A percentile compares a stretch with the other conserved stretches of the same genome.
These are phyloP conservation scores for Cicer yamashitae DNA, from an alignment of 306 rosid genomes.

Conservation along the genomic window DNA sequence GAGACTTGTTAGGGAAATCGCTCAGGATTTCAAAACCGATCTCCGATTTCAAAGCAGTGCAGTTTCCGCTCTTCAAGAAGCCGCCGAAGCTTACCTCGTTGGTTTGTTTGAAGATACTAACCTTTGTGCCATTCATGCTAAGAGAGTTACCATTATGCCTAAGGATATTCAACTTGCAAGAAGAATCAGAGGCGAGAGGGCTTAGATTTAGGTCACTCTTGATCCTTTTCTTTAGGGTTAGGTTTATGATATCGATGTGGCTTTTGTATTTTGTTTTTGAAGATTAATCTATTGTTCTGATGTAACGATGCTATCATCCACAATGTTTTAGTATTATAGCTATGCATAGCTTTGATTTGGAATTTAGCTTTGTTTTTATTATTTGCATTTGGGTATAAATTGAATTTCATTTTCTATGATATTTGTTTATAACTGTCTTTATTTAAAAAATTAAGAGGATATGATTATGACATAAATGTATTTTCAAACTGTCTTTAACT, in stretches of 20 bases:
- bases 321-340: not conserved
- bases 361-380: not conserved
- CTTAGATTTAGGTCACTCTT: constrained; percentile 2
- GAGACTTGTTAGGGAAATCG: not conserved
- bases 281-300: not conserved
- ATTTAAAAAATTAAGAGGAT: no score
- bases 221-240: not conserved
- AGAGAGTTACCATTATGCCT: constrained; percentile 52
- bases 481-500: not conserved
- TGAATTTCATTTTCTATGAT: not conserved
- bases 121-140: not conserved
- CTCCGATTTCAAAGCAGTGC: not conserved
- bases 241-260: not conserved
- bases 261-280: not conserved
- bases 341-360: not conserved
- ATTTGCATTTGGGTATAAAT: not conserved
- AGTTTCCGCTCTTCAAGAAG: constrained; percentile 5
- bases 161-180: constrained; percentile 61
- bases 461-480: not conserved
- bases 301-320: not conserved
- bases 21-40: not conserved
- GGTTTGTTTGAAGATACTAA: not conserved
- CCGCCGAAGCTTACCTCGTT: constrained; percentile 6
- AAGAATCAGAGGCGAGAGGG: constrained; percentile 56
- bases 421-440: no score